Evolutionary conservation across 129 eudicot genomes (phyloP).

Genomic region (Saussurea involucrata): DNA sequence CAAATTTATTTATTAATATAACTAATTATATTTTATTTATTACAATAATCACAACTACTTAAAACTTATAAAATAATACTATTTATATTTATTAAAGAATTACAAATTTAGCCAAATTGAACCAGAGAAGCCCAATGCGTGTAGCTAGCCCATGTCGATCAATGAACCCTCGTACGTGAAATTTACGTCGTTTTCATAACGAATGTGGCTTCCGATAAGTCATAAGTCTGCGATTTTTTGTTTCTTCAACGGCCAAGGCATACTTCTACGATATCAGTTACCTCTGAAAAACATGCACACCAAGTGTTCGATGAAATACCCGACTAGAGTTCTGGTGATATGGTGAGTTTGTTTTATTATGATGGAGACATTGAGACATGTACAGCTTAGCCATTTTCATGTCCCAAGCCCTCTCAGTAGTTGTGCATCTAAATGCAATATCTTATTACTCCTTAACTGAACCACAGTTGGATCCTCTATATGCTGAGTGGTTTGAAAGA

Average conservation of each 20-base stretch:
- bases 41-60: too few species aligned
- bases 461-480: slow-evolving; percentile 18
- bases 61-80: too few species aligned
- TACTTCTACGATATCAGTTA: neutral
- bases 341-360: neutral
- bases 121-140: neutral
- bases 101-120: neutral
- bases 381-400: slow-evolving; percentile 18
- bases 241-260: too few species aligned
- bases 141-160: neutral
- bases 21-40: too few species aligned
- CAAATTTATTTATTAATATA: too few species aligned
- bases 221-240: neutral
- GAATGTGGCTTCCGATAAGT: neutral
- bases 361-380: slow-evolving; percentile 24
- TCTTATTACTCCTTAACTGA: slow-evolving; percentile 33
- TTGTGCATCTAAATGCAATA: slow-evolving; percentile 20
- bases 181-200: too few species aligned
- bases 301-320: slow-evolving; percentile 34
- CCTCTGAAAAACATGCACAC: neutral
- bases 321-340: neutral
- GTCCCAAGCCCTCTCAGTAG: slow-evolving; percentile 13
- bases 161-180: neutral
- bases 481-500: slow-evolving; percentile 51
- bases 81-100: neutral